Conservation (phyloP, 768 basidiomycete genomes). For the Panellus pusillus region DNA sequence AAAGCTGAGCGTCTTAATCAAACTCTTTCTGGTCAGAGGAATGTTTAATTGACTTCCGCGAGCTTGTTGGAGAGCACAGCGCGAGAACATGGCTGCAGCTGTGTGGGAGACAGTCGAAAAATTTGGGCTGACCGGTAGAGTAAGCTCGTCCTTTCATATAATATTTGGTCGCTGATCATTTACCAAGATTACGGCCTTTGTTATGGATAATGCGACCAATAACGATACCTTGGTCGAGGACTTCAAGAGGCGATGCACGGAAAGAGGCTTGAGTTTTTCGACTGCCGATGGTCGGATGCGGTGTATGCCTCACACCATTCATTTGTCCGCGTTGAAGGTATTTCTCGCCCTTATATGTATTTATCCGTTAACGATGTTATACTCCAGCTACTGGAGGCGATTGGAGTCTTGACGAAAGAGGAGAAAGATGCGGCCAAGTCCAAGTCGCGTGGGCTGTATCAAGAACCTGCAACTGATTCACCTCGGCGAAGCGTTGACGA, state of each 20-base stretch:
- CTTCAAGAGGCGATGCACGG: conserved; percentile 19
- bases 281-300: conserved; percentile 24
- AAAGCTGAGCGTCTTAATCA: too few relatives aligned
- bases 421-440: neutral
- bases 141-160: too few relatives aligned
- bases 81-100: conserved; percentile 34
- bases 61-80: conserved; percentile 33
- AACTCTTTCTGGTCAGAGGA: too few relatives aligned
- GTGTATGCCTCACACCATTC: conserved; percentile 40
- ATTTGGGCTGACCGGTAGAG: conserved; percentile 25
- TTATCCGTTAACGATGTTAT: neutral
- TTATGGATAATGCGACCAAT: conserved; percentile 33
- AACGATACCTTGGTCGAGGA: conserved; percentile 32
- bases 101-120: conserved; percentile 31
- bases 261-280: conserved; percentile 23
- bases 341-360: neutral
- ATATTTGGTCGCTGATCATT: too few relatives aligned
- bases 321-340: conserved; percentile 35
- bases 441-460: conserved; percentile 1
- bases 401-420: conserved; percentile 8
- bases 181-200: conserved; percentile 28
- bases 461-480: neutral
- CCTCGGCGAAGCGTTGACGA: neutral
- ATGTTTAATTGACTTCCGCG: conserved; percentile 35
- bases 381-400: conserved; percentile 11